Evolutionary conservation across 2,329 filamentous ascomycete species (phyloP).

Genomic region (Cladosporium sp.): DNA sequence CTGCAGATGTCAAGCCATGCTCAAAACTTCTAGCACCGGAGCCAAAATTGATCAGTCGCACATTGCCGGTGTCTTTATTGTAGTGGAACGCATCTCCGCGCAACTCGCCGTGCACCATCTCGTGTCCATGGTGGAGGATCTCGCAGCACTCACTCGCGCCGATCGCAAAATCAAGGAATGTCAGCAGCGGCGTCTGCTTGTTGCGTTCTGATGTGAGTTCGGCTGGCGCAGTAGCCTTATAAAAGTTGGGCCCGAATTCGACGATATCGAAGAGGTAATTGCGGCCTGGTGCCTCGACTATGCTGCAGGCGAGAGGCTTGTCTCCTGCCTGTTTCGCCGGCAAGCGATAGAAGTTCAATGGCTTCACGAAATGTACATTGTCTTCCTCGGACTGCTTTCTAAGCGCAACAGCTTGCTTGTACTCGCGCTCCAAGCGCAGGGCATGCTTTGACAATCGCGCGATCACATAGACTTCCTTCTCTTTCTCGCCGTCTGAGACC

Average conservation of each 20-base stretch:
- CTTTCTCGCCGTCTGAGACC: constrained; percentile 17
- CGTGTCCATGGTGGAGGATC: constrained; percentile 82
- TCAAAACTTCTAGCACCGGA: constrained; percentile 85
- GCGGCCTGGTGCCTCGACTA: constrained; percentile 72
- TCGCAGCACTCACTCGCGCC: constrained; percentile 83
- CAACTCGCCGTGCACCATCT: constrained; percentile 85
- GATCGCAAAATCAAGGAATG: constrained; percentile 87
- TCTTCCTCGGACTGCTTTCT: constrained; percentile 41
- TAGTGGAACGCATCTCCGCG: constrained; percentile 89
- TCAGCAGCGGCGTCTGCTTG: constrained; percentile 46
- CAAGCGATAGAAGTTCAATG: constrained; percentile 73
- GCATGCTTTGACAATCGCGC: constrained; percentile 80
- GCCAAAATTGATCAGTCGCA: constrained; percentile 80
- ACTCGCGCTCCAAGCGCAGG: constrained; percentile 80
- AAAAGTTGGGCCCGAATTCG: constrained; percentile 66
- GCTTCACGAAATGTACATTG: constrained; percentile 71
- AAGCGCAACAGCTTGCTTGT: constrained; percentile 66
- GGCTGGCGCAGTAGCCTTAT: constrained; percentile 26
- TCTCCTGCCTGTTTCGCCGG: constrained; percentile 65
- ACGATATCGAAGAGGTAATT: constrained; percentile 70
- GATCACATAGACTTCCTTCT: constrained; percentile 54
- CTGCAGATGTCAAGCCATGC: constrained; percentile 76
- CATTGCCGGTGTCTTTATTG: constrained; percentile 63
- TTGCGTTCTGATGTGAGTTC: constrained; percentile 13
- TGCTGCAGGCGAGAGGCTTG: constrained; percentile 68